These are phyloP conservation scores for Nannochloropsis salina DNA, from an alignment of 108 stramenopile genomes.

Conservation along the genomic window DNA sequence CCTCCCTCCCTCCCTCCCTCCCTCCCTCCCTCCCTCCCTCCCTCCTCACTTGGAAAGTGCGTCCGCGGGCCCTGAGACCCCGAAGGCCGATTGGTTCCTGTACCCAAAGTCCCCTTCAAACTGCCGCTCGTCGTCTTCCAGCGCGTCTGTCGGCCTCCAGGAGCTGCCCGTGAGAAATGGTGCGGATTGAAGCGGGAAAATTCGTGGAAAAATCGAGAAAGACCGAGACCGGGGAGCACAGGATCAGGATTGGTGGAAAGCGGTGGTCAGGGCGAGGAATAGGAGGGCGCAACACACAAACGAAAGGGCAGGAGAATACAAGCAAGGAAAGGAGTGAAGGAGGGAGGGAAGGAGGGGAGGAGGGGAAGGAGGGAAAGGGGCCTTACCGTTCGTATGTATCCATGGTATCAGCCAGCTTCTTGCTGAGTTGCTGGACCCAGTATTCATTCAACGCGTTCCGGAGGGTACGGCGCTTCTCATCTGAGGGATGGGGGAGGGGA, in stretches of 20 bases:
- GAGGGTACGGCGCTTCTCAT: neutral
- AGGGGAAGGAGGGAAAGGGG: neutral
- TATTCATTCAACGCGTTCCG: neutral
- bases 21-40: neutral
- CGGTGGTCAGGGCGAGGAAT: too few species aligned
- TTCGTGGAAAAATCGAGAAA: too few species aligned
- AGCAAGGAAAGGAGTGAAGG: neutral
- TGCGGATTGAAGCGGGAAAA: too few species aligned
- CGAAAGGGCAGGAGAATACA: neutral
- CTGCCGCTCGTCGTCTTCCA: neutral
- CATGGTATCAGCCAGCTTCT: neutral
- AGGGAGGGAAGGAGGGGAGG: neutral
- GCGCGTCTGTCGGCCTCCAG: neutral
- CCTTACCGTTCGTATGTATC: neutral
- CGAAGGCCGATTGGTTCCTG: neutral
- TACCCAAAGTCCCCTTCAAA: neutral
- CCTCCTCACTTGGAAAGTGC: neutral
- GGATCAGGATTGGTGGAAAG: too few species aligned
- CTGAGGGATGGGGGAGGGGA: neutral
- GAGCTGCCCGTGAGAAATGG: neutral
- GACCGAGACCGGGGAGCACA: too few species aligned
- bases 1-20: slow-evolving; percentile 10
- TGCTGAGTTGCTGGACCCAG: neutral
- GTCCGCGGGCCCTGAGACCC: neutral
- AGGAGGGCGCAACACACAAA: too few species aligned